A percentile compares a stretch with the other conserved stretches of the same genome.
phyloP scores from a whole-genome alignment of 2,329 filamentous ascomycete genomes.

The Pseudogymnoascus sp. region DNA sequence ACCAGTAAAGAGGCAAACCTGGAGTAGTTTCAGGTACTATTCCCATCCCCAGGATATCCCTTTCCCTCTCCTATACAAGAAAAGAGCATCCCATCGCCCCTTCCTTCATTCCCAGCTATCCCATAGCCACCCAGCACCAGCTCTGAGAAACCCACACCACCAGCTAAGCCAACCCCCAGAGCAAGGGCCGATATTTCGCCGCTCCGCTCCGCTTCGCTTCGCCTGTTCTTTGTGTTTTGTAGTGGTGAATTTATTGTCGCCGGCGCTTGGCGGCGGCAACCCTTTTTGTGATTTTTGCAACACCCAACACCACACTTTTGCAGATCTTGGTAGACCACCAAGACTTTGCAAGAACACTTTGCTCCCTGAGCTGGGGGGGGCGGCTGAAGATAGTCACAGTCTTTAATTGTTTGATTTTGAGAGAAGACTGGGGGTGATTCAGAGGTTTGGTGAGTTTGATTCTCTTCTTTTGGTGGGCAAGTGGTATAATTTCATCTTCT shows the following conservation, averaged over 20 bases:
- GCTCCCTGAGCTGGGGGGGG: not conserved
- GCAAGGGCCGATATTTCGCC: not conserved
- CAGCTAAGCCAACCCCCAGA: not conserved
- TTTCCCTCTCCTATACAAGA: not conserved
- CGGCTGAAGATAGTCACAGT: not conserved
- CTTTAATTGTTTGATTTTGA: not conserved
- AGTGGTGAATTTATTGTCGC: not conserved
- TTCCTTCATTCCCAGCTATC: not conserved
- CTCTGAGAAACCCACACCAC: not conserved
- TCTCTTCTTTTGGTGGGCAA: not conserved
- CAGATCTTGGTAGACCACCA: not conserved
- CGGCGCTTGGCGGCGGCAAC: not conserved
- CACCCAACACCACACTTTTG: not conserved
- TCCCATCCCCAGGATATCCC: not conserved
- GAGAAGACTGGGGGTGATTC: not conserved
- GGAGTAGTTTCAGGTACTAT: not conserved
- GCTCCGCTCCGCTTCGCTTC: not conserved
- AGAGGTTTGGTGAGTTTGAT: not conserved
- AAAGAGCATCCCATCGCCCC: not conserved
- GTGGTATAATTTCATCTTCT: too few species aligned
- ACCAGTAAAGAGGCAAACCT: not conserved
- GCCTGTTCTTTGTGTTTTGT: slow-evolving; percentile 1
- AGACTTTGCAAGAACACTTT: not conserved
- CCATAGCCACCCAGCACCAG: not conserved
- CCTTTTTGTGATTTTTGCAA: too few species aligned